Percentiles rank a stretch among this genome's conserved stretches.
These are phyloP conservation scores for Salmacisia buchloeana DNA, from an alignment of 1,284 basidiomycete species.

Conservation along the genomic window DNA sequence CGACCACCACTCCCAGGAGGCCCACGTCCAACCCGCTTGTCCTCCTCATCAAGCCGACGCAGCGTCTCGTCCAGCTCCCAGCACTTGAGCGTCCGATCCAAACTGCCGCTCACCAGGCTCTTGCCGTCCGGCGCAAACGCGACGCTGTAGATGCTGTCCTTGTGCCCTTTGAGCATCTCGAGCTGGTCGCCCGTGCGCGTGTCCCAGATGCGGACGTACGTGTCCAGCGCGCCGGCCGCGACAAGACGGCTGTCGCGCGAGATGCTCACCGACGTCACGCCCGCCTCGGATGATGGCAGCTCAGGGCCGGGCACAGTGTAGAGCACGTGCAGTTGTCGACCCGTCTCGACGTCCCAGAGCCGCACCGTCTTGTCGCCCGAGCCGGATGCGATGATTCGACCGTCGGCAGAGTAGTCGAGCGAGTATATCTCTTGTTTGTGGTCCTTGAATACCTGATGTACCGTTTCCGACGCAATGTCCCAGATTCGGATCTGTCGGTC, in stretches of 20 bases:
- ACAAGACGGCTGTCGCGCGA: conserved; percentile 74
- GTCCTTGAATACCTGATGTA: conserved; percentile 65
- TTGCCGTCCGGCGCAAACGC: conserved; percentile 80
- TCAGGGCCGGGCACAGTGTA: conserved; percentile 52
- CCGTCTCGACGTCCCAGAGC: conserved; percentile 74
- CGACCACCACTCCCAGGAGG: neutral
- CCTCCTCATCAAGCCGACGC: neutral
- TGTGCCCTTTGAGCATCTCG: conserved; percentile 71
- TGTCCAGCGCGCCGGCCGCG: conserved; percentile 77
- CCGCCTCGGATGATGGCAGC: conserved; percentile 62
- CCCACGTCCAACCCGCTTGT: neutral
- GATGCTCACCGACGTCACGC: conserved; percentile 68
- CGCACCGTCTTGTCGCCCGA: conserved; percentile 83
- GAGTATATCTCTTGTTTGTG: conserved; percentile 88
- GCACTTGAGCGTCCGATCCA: conserved; percentile 80
- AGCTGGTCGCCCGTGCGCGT: conserved; percentile 65
- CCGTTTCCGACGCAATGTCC: conserved; percentile 67
- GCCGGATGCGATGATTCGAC: conserved; percentile 75
- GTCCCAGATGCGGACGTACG: conserved; percentile 81
- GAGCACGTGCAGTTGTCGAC: conserved; percentile 49
- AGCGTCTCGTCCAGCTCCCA: conserved; percentile 68
- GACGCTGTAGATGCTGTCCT: conserved; percentile 75
- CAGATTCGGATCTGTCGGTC: conserved; percentile 56
- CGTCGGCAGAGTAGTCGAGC: conserved; percentile 73
- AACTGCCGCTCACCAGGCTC: conserved; percentile 69